Percentiles rank a stretch among this genome's conserved stretches.
These are phyloP conservation scores for Curvularia verruculosa DNA, from an alignment of 2,329 filamentous ascomycete species.

Conservation along the genomic window DNA sequence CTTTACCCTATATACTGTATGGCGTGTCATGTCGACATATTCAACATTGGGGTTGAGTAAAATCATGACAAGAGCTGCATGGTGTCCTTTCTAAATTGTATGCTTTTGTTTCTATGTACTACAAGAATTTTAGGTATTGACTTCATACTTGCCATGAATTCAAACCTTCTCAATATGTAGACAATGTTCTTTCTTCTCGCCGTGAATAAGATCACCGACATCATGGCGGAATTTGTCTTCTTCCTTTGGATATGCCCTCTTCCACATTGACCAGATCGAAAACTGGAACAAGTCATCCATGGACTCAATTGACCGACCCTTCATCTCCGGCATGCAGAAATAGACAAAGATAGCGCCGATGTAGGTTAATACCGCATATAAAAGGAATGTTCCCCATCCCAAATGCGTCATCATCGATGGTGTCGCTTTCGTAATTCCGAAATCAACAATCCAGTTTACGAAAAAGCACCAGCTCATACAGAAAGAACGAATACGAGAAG, in stretches of 20 bases:
- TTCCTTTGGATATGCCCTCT: constrained; percentile 1
- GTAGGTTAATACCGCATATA: background rate
- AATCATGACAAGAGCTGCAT: background rate
- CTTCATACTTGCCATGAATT: background rate
- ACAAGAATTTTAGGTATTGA: background rate
- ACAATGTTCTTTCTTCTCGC: background rate
- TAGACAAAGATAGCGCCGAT: background rate
- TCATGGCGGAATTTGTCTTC: background rate
- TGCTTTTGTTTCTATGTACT: background rate
- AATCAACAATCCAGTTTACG: background rate
- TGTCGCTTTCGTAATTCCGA: background rate
- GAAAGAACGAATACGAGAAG: constrained; percentile 1
- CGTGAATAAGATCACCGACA: background rate
- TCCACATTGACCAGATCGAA: background rate
- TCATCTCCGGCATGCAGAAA: constrained; percentile 1
- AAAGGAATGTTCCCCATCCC: background rate
- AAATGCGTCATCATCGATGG: background rate
- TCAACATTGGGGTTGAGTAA: background rate
- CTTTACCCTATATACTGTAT: background rate
- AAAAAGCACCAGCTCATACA: constrained; percentile 2
- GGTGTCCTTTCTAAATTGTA: no score
- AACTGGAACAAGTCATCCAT: constrained; percentile 1
- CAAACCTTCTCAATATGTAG: background rate
- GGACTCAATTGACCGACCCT: background rate
- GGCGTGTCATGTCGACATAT: background rate